Base-by-base conservation (phyloP, 345 rosid genomes). In the Pugionium dolabratum region DNA sequence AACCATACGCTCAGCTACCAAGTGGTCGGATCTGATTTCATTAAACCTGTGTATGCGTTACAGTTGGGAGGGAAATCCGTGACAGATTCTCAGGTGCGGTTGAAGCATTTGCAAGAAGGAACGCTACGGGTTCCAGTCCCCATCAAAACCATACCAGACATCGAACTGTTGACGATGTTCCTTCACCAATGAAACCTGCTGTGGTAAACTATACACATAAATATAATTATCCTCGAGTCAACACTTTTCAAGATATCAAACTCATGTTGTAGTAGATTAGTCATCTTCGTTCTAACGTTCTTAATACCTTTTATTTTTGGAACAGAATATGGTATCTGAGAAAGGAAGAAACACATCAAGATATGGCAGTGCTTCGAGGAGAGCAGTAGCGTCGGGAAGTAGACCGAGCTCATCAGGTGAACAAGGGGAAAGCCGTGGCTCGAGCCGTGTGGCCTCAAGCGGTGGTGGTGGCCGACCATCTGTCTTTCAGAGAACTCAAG, bases 371-470 rank as follows among this genome's bases (percentile, higher is more conserved):
- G 64, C 88, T 69, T 82, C 96, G 3, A 84, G 85, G 76, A 92
- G 82, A 79, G 95, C 86, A 1, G 59, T 83, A 1, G 75, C 82
- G 39, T 77, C 89, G 8, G 81, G 79, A 62, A 84, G 83, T 76
- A 74, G 84, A 62, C 96, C 90, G 1, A 79, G 85, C 79, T 84
- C 96, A 49, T 85, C 96, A 0, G 96, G 89, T 26, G 92, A 84
- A 50, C 86, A 77, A 44, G 72, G 81, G 25, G 93, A 87, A 8
- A 64, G 72, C 53, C 84, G 87, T 0, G 64, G 56, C 0, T 76
- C 82, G 3, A 84, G 86, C 81, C 79, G 88, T 52, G 55, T 92
- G 65, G 62, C 80, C 54, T 75, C 92, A n/a, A 81, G 79, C 63
- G 74, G 82, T 48, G 82, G 86, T 1, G 81, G 83, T 56, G 49